Base-by-base conservation (phyloP, 2,329 filamentous ascomycete genomes). In the Penicillium paneum region DNA sequence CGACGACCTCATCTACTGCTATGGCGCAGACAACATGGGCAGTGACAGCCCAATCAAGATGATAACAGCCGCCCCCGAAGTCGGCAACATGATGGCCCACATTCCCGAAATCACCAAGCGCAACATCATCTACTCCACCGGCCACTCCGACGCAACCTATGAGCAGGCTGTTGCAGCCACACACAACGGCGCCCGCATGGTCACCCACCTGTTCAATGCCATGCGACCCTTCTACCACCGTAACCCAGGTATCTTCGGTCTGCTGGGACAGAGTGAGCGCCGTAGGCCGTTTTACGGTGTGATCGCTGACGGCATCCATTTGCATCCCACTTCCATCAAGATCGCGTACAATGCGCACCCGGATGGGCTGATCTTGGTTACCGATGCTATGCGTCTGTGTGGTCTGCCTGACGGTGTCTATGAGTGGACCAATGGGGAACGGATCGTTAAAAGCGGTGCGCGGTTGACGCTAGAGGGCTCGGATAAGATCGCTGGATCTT, bases 181-280 rank as follows among this genome's bases (percentile, higher is more conserved):
- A 3, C 78, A 77, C n/a, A 81, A 85, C 7, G 91, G 91, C 48
- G 90, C 89, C 2, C 89, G 83, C 45, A 96, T 95, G 90, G 89
- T 96, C 62, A 96, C 91, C 0, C 91, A 96, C 67, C 80, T 96
- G 1, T 96, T 96, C 83, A 96, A 96, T 71, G 91, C 91, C 26
- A 96, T 96, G 91, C 83, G 86, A 0, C 91, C 91, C 13, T 83
- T 96, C 47, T 90, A 94, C 71, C 91, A 97, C 78, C 88, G 92
- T 54, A 91, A 96, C 72, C 91, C 92, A 0, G 91, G 91, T 35
- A 85, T 96, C 64, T 96, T 96, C 69, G 92, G 92, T 28, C 84
- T 95, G 0, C 77, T 97, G 13, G 91, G 91, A 56, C 82, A 83
- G 58, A 81, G 81, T 8, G 82, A 87, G 61, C 69, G 57, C 57